A percentile compares a stretch with the other conserved stretches of the same genome.
Conservation (phyloP, 2,329 filamentous ascomycete species). For the Sphaerulina musiva region DNA sequence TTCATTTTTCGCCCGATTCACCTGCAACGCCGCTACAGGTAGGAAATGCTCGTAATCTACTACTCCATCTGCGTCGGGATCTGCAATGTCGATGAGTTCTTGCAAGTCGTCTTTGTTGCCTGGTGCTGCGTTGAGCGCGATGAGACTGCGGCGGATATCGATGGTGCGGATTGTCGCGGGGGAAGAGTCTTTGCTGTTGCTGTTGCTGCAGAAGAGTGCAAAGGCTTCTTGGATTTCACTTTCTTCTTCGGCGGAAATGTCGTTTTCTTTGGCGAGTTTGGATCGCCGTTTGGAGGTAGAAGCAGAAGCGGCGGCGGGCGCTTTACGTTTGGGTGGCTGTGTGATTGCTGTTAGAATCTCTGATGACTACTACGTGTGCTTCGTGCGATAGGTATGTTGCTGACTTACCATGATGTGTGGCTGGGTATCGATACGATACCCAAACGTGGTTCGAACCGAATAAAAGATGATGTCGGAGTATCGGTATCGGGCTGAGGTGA, state of each 20-base stretch:
- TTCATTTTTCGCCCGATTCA: constrained; percentile 45
- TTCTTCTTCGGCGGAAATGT: constrained; percentile 77
- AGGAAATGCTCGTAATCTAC: constrained; percentile 77
- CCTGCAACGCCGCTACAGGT: constrained; percentile 78
- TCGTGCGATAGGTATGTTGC: too few relatives aligned
- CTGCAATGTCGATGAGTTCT: constrained; percentile 72
- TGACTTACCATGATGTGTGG: too few relatives aligned
- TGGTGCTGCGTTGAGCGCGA: constrained; percentile 71
- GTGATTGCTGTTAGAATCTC: too few relatives aligned
- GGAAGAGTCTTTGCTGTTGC: constrained; percentile 49
- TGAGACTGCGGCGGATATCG: constrained; percentile 44
- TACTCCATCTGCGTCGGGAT: constrained; percentile 73
- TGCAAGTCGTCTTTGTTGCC: constrained; percentile 58
- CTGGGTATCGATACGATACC: too few relatives aligned
- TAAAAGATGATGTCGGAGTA: too few relatives aligned
- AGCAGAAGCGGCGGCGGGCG: constrained; percentile 18
- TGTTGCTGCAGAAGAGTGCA: constrained; percentile 57
- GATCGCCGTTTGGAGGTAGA: constrained; percentile 56
- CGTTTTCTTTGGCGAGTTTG: constrained; percentile 87
- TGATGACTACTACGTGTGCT: too few relatives aligned
- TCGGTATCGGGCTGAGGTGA: too few relatives aligned
- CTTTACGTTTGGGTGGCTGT: constrained; percentile 32
- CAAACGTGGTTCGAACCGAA: too few relatives aligned
- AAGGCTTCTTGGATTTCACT: constrained; percentile 88
- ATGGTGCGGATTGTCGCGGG: constrained; percentile 36